phyloP scores from a whole-genome alignment of 768 basidiomycete genomes.

The Mrakia blollopis region DNA sequence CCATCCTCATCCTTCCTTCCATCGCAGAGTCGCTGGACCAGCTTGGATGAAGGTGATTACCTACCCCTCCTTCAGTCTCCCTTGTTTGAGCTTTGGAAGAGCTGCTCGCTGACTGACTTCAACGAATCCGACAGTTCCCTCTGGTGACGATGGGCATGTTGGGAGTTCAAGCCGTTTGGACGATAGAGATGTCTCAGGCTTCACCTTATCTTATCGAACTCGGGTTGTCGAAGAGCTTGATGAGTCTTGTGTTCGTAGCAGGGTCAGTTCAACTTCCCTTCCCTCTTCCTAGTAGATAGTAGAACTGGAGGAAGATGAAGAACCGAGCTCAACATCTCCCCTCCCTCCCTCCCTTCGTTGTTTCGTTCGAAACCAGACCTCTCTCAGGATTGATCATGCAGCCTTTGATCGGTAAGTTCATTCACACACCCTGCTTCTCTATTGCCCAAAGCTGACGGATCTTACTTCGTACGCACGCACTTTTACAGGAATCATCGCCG shows the following conservation, averaged over 20 bases:
- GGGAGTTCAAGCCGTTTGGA: slow-evolving; percentile 61
- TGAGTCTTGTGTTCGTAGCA: slow-evolving; percentile 88
- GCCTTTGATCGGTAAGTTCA: slow-evolving; percentile 67
- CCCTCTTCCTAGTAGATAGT: too few species aligned
- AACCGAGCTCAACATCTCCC: neutral
- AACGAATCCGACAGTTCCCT: neutral
- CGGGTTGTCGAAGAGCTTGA: slow-evolving; percentile 75
- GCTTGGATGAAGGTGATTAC: slow-evolving; percentile 24
- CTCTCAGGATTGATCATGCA: slow-evolving; percentile 80
- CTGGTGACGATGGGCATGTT: slow-evolving; percentile 22
- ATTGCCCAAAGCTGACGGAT: neutral
- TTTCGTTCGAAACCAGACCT: slow-evolving; percentile 54
- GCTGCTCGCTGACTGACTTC: neutral
- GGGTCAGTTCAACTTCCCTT: slow-evolving; percentile 49
- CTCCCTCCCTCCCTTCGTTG: neutral
- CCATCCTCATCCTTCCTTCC: neutral
- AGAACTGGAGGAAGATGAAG: neutral
- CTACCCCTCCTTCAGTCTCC: too few species aligned
- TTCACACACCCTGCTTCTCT: neutral
- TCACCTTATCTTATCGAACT: slow-evolving; percentile 84
- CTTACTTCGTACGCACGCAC: neutral
- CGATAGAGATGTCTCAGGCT: slow-evolving; percentile 90
- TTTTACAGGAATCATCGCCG: slow-evolving; percentile 8
- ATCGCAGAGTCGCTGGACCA: slow-evolving; percentile 12
- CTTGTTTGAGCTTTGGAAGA: neutral